phyloP scores from a whole-genome alignment of 139 green algal species.

The Eudorina sp. region DNA sequence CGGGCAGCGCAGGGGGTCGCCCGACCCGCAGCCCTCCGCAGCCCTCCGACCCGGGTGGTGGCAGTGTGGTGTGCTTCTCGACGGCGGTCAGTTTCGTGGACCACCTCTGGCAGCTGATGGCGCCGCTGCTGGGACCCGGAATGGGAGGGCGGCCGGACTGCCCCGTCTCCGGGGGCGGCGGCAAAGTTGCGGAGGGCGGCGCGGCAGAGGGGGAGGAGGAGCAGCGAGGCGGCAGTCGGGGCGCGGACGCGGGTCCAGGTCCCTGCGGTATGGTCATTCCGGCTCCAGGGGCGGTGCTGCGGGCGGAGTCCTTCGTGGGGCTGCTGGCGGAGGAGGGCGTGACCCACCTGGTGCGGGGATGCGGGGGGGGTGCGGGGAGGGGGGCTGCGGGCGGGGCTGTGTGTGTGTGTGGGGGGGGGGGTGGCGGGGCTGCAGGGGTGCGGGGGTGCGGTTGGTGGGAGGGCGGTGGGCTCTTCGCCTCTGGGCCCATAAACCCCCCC shows the following conservation, averaged over 20 bases:
- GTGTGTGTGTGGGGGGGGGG: background rate
- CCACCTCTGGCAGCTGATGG: conserved; percentile 47
- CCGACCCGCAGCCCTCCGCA: no score
- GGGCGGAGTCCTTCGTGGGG: conserved; percentile 45
- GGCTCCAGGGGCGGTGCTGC: background rate
- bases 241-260: background rate
- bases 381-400: background rate
- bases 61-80: conserved; percentile 30
- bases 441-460: no score
- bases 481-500: no score
- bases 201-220: background rate
- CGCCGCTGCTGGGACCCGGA: conserved; percentile 9
- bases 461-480: no score
- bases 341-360: conserved; percentile 67
- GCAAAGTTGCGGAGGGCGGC: no score
- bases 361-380: no score
- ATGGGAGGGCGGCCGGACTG: no score
- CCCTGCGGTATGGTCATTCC: conserved; percentile 12
- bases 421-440: background rate
- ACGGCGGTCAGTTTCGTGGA: conserved; percentile 54
- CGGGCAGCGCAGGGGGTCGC: no score
- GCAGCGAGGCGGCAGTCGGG: background rate
- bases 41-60: no score
- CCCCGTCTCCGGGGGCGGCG: no score
- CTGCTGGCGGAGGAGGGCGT: conserved; percentile 52